Conservation (phyloP, 805 yeast genomes). For the Kuraishia capsulata region DNA sequence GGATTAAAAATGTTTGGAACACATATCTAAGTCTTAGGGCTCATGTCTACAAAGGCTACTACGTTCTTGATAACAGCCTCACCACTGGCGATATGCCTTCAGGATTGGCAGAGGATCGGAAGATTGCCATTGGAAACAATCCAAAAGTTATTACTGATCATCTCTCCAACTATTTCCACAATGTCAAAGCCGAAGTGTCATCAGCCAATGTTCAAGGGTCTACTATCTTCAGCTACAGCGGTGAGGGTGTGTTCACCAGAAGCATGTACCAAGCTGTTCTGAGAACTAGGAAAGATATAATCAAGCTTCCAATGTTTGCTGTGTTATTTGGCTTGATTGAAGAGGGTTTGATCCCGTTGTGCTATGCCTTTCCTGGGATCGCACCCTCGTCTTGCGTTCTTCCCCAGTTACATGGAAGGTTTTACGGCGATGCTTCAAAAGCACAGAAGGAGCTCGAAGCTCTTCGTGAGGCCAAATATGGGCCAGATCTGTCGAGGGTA, state of each 20-base stretch:
- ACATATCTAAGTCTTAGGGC: slow-evolving; percentile 24
- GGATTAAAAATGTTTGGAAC: slow-evolving; percentile 46
- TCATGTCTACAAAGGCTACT: slow-evolving; percentile 15
- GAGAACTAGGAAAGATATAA: slow-evolving; percentile 40
- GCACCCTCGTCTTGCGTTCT: slow-evolving; percentile 56
- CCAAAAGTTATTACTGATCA: slow-evolving; percentile 13
- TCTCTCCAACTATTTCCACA: slow-evolving; percentile 14
- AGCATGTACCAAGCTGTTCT: slow-evolving; percentile 39
- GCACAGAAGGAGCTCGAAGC: slow-evolving; percentile 13
- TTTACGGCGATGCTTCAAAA: slow-evolving; percentile 21
- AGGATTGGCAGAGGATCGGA: slow-evolving; percentile 14
- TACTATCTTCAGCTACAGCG: no score
- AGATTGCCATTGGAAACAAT: slow-evolving; percentile 7
- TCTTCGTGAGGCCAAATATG: slow-evolving; percentile 5
- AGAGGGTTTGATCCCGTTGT: slow-evolving; percentile 46
- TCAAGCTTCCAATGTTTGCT: slow-evolving; percentile 52
- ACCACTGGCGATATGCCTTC: slow-evolving; percentile 9
- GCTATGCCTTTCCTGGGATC: slow-evolving; percentile 42
- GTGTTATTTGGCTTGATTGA: slow-evolving; percentile 42
- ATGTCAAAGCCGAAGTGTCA: slow-evolving; percentile 11
- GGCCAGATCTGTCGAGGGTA: slow-evolving; percentile 5
- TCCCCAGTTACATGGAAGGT: slow-evolving; percentile 33
- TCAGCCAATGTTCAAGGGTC: no score
- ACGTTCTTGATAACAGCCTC: slow-evolving; percentile 17
- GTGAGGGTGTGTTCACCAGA: slow-evolving; percentile 18